Evolutionary conservation across 73 alveolate species (phyloP).

Genomic region (Paramecium pentaurelia): DNA sequence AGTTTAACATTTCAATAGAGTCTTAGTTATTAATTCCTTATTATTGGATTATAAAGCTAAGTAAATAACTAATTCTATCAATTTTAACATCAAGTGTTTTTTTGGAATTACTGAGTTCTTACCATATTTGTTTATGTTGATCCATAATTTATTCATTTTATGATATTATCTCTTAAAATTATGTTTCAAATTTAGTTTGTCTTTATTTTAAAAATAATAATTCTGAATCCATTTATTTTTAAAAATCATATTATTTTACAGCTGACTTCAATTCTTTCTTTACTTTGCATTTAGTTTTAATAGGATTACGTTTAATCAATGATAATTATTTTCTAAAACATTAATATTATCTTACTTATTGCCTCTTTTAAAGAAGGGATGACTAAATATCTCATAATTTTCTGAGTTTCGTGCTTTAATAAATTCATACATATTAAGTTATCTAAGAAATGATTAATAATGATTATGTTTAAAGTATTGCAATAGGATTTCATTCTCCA

Average conservation of each 20-base stretch:
- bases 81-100: slow-evolving; percentile 7
- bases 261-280: not conserved
- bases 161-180: slow-evolving; percentile 1
- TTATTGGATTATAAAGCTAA: not conserved
- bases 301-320: not conserved
- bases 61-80: not conserved
- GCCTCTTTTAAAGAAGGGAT: slow-evolving; percentile 19
- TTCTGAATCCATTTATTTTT: not conserved
- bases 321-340: not conserved
- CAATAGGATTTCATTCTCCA: not conserved
- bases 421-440: slow-evolving; percentile 32
- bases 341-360: not conserved
- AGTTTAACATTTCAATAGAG: not conserved
- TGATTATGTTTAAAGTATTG: slow-evolving; percentile 34
- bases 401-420: slow-evolving; percentile 20
- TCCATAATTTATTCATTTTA: slow-evolving; percentile 17
- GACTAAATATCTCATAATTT: slow-evolving; percentile 18
- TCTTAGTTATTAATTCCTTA: not conserved
- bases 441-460: not conserved
- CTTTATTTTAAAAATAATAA: not conserved
- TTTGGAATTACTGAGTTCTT: not conserved
- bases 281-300: not conserved
- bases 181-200: not conserved
- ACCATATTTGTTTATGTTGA: not conserved
- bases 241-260: not conserved